These are phyloP conservation scores for Pichia thaimueangensis DNA, from an alignment of 805 yeast species.

Conservation along the genomic window DNA sequence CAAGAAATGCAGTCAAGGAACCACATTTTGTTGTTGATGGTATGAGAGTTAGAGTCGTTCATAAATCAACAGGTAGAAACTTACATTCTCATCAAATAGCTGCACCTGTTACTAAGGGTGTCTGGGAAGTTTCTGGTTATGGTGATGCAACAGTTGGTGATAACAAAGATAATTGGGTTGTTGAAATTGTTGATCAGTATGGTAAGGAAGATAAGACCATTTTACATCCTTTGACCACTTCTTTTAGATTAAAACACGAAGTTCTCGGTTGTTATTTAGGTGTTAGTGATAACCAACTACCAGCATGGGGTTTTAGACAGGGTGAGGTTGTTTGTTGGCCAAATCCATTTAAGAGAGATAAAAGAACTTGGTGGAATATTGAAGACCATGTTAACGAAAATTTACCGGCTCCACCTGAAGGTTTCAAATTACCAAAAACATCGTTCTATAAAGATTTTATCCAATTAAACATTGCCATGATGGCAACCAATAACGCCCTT, in stretches of 20 bases:
- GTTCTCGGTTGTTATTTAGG: slow-evolving; percentile 69
- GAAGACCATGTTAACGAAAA: slow-evolving; percentile 60
- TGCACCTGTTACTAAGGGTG: slow-evolving; percentile 63
- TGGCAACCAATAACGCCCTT: slow-evolving; percentile 78
- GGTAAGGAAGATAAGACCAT: slow-evolving; percentile 43
- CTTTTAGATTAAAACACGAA: slow-evolving; percentile 60
- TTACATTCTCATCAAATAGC: slow-evolving; percentile 76
- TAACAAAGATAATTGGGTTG: slow-evolving; percentile 80
- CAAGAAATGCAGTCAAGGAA: slow-evolving; percentile 28
- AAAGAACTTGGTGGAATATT: slow-evolving; percentile 85
- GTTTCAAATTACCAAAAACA: slow-evolving; percentile 65
- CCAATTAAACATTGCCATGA: slow-evolving; percentile 76
- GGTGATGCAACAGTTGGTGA: slow-evolving; percentile 72
- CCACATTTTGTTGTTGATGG: slow-evolving; percentile 48
- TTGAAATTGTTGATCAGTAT: slow-evolving; percentile 68
- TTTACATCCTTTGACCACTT: slow-evolving; percentile 71
- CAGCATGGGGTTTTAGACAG: slow-evolving; percentile 82
- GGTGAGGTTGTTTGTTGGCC: slow-evolving; percentile 82
- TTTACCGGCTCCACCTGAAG: slow-evolving; percentile 54
- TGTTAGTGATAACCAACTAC: slow-evolving; percentile 62
- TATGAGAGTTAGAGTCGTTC: slow-evolving; percentile 64
- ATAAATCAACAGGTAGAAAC: slow-evolving; percentile 62
- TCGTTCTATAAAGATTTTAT: slow-evolving; percentile 71
- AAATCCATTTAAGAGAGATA: slow-evolving; percentile 63
- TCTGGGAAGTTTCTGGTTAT: slow-evolving; percentile 84